These are phyloP conservation scores for Nakataea oryzae DNA, from an alignment of 2,329 filamentous ascomycete genomes.

Conservation along the genomic window DNA sequence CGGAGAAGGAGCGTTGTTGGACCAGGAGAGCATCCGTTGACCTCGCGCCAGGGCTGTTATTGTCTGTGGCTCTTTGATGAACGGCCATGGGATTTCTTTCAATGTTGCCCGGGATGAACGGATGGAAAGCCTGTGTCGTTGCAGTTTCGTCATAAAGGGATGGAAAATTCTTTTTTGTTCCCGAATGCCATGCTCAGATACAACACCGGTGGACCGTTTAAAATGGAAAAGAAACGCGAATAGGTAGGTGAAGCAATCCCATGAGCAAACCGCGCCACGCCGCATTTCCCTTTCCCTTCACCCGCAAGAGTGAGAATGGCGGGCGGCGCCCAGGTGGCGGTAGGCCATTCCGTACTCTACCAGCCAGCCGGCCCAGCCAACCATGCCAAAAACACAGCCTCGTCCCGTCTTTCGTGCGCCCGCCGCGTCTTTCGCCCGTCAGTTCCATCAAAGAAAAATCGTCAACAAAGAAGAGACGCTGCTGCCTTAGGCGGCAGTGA, in stretches of 20 bases:
- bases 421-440: neutral
- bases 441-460: neutral
- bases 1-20: neutral
- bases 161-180: constrained; percentile 15
- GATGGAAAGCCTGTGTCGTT: too few species aligned
- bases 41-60: neutral
- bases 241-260: neutral
- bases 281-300: constrained; percentile 2
- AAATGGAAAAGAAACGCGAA: constrained; percentile 9
- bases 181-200: constrained; percentile 26
- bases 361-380: neutral
- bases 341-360: neutral
- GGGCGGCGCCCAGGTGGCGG: neutral
- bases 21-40: neutral
- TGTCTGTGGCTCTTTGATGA: neutral
- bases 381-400: constrained; percentile 2
- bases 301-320: constrained; percentile 2
- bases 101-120: too few species aligned
- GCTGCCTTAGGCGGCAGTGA: constrained; percentile 48
- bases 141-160: neutral
- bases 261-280: constrained; percentile 5
- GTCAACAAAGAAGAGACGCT: constrained; percentile 17
- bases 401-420: neutral
- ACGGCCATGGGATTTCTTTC: neutral
- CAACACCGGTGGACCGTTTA: constrained; percentile 21